Evolutionary conservation across 2,329 filamentous ascomycete species (phyloP), one percentile per base, ranked within the genome.

Genomic region (Verticillium zaregamsianum): DNA sequence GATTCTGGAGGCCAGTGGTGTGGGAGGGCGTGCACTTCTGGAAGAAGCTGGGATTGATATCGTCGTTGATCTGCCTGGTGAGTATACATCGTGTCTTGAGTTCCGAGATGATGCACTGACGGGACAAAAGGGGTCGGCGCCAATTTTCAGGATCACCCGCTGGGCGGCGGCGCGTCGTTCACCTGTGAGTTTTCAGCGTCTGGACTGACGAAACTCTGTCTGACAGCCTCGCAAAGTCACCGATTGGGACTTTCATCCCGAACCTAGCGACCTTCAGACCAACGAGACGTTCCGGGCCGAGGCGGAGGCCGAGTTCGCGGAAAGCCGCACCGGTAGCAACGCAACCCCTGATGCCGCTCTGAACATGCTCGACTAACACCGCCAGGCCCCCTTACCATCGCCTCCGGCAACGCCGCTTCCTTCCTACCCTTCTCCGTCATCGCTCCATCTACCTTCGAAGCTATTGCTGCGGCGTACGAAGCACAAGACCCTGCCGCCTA

Each of bases 41-140:
- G 64, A 67, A n/a, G 63, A 68, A 31, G 72, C 82, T 62, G 73
- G 76, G 7, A 86, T 88, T 61, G 71, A 77, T 0, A 77, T 86
- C 2, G 67, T 86, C 55, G 74, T 78, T 1, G 80, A 89, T 65
- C 76, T 86, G 1, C 86, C 85, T 0, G 87, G 85, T 40, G 77
- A 75, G 33, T 66, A 14, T 7, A 7, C 65, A 58, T 64, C 17
- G 56, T 9, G 20, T n/a, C 3, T 17, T 8, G 14, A 45, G n/a
- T 3, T n/a, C 4, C 2, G 40, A 49, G 20, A 3, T 7, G 8
- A 11, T 4, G 25, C n/a, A 9, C 45, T 49, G 45, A 49, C 20
- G 20, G n/a, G 17, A n/a, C 12, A 3, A 12, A 49, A 61, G 59
- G 61, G 12, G 67, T 69, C 6, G 64, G 65, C 5, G 58, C 57